Evolutionary conservation across 106 monocot species (phyloP), one percentile per base, ranked within the genome.

Genomic region (Dendrobium huoshanense): DNA sequence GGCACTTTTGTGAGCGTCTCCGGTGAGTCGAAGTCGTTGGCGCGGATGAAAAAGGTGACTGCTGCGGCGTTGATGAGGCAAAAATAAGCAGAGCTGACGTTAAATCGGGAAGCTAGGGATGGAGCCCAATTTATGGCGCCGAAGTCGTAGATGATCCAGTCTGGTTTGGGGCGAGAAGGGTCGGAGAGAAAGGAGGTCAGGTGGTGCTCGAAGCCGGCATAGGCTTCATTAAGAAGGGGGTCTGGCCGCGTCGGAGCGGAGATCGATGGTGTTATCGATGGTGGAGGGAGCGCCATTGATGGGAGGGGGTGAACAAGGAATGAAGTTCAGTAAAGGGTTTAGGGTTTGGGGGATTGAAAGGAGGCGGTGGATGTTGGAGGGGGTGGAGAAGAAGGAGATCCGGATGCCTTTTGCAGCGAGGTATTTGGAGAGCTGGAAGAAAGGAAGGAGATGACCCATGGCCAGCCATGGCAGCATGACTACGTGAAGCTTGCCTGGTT

Each of bases 131-230:
- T 49, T 17, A 72, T 0, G 22, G 41, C 72, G 70, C 7, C 31
- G 41, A 43, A 79, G 78, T 83, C 83, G 78, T 25, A 78, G 33
- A 83, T 67, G 70, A 83, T 7, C 83, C 83, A 83, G 78, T 83
- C 78, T 3, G 74, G 44, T 25, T 65, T 65, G 0, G 80, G 65
- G 2, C 16, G 47, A 6, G 73, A 4, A 2, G 44, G 5, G 1
- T 20, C 7, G 16, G 10, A 13, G 41, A 83, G 77, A 78, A 83
- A 78, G 56, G 4, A 5, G 4, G 67, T 7, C 13, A 79, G 56
- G 13, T 77, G 82, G 43, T 31, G 41, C 22, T 68, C 77, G 37
- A 79, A 37, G 49, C 22, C 17, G 78, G 72, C 79, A 41, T 41
- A 83, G 73, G 83, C 72, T 24, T 10, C 11, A 1, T 19, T 5